Base-by-base conservation (phyloP, 2,329 filamentous ascomycete genomes). In the Rutstroemia sp. region DNA sequence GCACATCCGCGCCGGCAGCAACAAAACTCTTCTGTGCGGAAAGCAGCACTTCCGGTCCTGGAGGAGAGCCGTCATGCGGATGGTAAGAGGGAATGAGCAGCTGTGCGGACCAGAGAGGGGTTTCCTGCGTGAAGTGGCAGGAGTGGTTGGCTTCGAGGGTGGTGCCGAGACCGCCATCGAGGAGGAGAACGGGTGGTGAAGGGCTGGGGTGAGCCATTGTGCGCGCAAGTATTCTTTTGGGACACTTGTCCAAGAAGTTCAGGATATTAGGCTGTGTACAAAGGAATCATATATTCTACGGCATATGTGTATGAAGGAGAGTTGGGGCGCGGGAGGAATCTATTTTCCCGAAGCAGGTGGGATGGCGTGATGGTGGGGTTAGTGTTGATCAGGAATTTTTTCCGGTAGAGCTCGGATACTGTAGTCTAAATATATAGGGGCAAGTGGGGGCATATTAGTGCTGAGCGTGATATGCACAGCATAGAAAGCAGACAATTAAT, bases 91-190 rank as follows among this genome's bases (percentile, higher is more conserved):
- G 73, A 53, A 86, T 65, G n/a, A 88, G 76, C 5, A 87, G 75
- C 64, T 87, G 78, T 0, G 83, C 83, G 0, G 85, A 86, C 85
- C 85, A 88, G 41, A 88, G 76, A 0, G 84, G 85, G 8, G 76
- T 79, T 10, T 70, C 72, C 39, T 71, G 66, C 51, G 72, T 70
- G 67, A 87, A 88, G 14, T 67, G 72, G 58, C 79, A 65, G 55
- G 70, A 69, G 67, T 84, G 80, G 27, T 76, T 70, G 58, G 83
- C 78, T 64, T 84, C 78, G 2, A 88, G 80, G 0, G 82, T 81
- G 2, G 85, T 88, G 37, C 85, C 84, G 21, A 88, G 76, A 7
- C 84, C 84, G 53, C 85, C 84, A 65, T 88, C 84, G 41, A 88
- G 76, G 49, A 88, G 71, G 59, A 76, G 51, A 27, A 54, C 51